Conservation (phyloP, 1,284 basidiomycete genomes). For the Irpex sp. region DNA sequence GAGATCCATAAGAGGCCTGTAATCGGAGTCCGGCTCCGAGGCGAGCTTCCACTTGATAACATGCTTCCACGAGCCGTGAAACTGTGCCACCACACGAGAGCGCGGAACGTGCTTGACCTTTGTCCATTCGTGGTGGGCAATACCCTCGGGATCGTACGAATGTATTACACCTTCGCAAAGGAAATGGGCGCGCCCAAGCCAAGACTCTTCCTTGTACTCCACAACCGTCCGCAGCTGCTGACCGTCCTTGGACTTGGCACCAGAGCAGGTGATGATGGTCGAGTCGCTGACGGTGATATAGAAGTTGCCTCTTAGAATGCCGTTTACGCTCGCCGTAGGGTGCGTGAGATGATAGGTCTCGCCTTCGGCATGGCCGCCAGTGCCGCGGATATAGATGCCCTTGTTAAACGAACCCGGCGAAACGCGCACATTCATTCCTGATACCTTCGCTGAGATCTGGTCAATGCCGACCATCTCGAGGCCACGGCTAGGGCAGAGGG, state of each 20-base stretch:
- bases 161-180: conserved; percentile 89
- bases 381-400: conserved; percentile 82
- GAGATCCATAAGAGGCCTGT: conserved; percentile 75
- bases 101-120: conserved; percentile 89
- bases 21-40: conserved; percentile 42
- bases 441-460: conserved; percentile 90
- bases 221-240: conserved; percentile 74
- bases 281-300: conserved; percentile 86
- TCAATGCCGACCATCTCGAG: conserved; percentile 79
- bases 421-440: conserved; percentile 82
- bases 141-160: conserved; percentile 62
- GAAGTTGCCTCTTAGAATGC: conserved; percentile 85
- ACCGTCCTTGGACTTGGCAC: conserved; percentile 47
- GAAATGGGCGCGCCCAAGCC: conserved; percentile 90
- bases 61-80: conserved; percentile 90
- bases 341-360: conserved; percentile 90
- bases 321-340: conserved; percentile 88
- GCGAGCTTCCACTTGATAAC: conserved; percentile 74
- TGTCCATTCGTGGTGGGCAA: conserved; percentile 74
- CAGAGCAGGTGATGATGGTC: conserved; percentile 80
- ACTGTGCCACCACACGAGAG: conserved; percentile 72
- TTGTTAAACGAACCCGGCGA: conserved; percentile 82
- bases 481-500: conserved; percentile 71
- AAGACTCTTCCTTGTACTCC: conserved; percentile 98
- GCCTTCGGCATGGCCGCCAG: conserved; percentile 72